phyloP scores from a whole-genome alignment of 2,329 filamentous ascomycete species.

The Falciphora oryzae region DNA sequence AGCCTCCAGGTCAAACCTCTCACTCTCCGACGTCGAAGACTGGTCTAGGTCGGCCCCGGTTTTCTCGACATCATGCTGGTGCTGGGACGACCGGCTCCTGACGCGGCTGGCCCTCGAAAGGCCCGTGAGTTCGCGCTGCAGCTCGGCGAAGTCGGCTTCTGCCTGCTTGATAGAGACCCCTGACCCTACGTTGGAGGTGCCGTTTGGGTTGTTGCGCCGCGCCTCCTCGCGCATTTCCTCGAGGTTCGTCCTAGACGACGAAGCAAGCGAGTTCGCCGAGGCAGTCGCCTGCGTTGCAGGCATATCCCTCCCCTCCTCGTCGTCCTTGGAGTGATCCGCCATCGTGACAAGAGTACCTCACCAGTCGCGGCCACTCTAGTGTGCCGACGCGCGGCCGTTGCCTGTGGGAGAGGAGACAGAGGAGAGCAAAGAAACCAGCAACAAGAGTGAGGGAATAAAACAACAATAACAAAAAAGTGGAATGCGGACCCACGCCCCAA shows the following conservation, averaged over 20 bases:
- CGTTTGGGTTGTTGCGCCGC: slow-evolving; percentile 42
- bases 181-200: slow-evolving; percentile 32
- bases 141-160: slow-evolving; percentile 63
- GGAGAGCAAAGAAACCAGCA: too few species aligned
- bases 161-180: slow-evolving; percentile 63
- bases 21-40: slow-evolving; percentile 38
- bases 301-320: slow-evolving; percentile 14
- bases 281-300: too few species aligned
- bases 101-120: slow-evolving; percentile 46
- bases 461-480: neutral
- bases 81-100: slow-evolving; percentile 23
- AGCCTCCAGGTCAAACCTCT: slow-evolving; percentile 69
- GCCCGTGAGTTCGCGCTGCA: slow-evolving; percentile 56
- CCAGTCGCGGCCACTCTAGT: neutral
- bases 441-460: too few species aligned
- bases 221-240: slow-evolving; percentile 36
- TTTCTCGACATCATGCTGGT: slow-evolving; percentile 50
- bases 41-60: slow-evolving; percentile 30
- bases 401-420: neutral
- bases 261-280: slow-evolving; percentile 7
- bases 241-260: slow-evolving; percentile 21
- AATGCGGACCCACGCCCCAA: neutral
- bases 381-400: too few species aligned
- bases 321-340: slow-evolving; percentile 15
- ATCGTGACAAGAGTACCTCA: slow-evolving; percentile 8